These are phyloP conservation scores for Lactarius vividus DNA, from an alignment of 768 basidiomycete species.

Conservation along the genomic window DNA sequence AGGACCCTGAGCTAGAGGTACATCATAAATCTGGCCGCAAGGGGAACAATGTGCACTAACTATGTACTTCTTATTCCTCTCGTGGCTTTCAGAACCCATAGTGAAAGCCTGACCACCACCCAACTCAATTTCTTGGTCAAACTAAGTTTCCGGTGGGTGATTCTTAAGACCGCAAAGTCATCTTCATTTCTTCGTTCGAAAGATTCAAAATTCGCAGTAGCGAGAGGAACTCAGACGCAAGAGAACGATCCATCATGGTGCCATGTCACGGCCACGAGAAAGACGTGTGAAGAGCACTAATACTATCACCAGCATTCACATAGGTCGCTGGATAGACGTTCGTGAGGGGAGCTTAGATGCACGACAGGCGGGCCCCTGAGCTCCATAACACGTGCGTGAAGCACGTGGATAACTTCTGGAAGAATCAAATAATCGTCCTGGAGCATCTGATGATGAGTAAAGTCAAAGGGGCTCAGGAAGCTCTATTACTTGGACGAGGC, in stretches of 20 bases:
- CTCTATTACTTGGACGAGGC: conserved; percentile 56
- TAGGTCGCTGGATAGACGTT: conserved; percentile 54
- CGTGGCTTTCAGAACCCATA: conserved; percentile 53
- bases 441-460: conserved; percentile 7
- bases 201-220: conserved; percentile 45
- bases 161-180: conserved; percentile 65
- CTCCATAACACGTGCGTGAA: conserved; percentile 43
- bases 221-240: conserved; percentile 46
- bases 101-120: conserved; percentile 63
- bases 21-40: conserved; percentile 1
- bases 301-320: conserved; percentile 35
- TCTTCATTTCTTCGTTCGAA: conserved; percentile 50
- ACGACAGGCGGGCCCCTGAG: conserved; percentile 35
- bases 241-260: conserved; percentile 46
- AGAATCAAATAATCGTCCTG: conserved; percentile 66
- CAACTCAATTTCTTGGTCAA: conserved; percentile 59
- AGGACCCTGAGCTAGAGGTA: conserved; percentile 37
- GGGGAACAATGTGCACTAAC: conserved; percentile 38
- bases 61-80: conserved; percentile 57
- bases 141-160: conserved; percentile 56
- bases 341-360: conserved; percentile 55
- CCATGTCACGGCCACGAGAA: conserved; percentile 72
- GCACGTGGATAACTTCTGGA: conserved; percentile 52
- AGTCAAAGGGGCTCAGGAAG: not conserved
- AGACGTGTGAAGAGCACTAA: conserved; percentile 44